Evolutionary conservation across 306 rosid species (phyloP), one percentile per base, ranked within the genome.

Genomic region (Pterocarpus santalinus): DNA sequence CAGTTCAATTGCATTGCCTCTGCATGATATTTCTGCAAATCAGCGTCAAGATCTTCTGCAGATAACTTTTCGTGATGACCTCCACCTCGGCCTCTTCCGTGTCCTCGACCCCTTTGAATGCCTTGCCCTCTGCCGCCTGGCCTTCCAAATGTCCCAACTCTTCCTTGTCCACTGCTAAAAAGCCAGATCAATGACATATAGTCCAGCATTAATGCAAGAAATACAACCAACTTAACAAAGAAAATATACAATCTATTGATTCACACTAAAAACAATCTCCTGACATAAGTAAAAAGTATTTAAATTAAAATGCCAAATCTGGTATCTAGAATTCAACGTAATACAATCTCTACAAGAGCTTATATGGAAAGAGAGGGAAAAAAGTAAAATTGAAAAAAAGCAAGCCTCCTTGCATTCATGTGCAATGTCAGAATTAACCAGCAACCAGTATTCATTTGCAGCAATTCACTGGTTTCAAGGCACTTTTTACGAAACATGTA

Each of bases 41-140:
- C 99, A 69, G 97, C 94, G 86, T 95, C 98, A 80, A 95, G 94
- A 73, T 91, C 99, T 62, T 92, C 97, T 8, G 98, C 97, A 43
- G 97, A 95, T 65, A 93, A 62, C 82, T 92, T 95, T 79, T 92
- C 97, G 4, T 76, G 92, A 73, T 85, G 89, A 34, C 89, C 89
- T 76, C 86, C 80, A 41, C 89, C 87, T 53, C 77, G 75, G 38
- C 85, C 89, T 33, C 87, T 80, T 39, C 99, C 97, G 51, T 92
- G 90, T 46, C 94, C 94, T 22, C 91, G 85, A 43, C 86, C 86
- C 58, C 86, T 65, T 63, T 30, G 65, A 49, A 57, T 36, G 65
- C 82, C 85, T 75, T 81, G 89, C 52, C 86, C 84, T 82, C 84
- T 75, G 17, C 93, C 85, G 30, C 97, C 93, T 9, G 76, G 84